Conservation (phyloP, 2,329 filamentous ascomycete species). For the Juglanconis juglandina region DNA sequence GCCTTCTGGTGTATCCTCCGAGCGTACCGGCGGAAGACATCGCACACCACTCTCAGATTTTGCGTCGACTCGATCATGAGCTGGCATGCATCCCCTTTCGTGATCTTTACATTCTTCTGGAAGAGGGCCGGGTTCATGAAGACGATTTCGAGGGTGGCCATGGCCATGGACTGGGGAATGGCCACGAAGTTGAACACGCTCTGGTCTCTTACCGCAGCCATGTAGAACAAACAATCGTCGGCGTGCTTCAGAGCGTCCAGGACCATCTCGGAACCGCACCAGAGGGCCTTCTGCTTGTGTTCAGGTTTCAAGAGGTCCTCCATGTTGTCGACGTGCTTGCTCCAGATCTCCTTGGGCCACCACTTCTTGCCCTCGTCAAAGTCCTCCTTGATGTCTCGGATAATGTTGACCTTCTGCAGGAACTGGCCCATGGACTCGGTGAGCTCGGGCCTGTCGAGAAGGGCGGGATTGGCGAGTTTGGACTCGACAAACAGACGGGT, state of each 20-base stretch:
- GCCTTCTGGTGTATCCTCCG: slow-evolving; percentile 90
- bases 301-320: slow-evolving; percentile 85
- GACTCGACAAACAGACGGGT: slow-evolving; percentile 87
- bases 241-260: slow-evolving; percentile 81
- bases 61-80: slow-evolving; percentile 93
- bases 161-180: slow-evolving; percentile 96
- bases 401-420: slow-evolving; percentile 97
- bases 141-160: slow-evolving; percentile 85
- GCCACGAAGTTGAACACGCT: slow-evolving; percentile 99
- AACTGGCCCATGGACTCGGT: slow-evolving; percentile 97
- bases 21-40: slow-evolving; percentile 74
- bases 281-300: slow-evolving; percentile 71
- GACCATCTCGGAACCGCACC: slow-evolving; percentile 91
- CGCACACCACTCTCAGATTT: slow-evolving; percentile 76
- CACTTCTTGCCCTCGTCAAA: slow-evolving; percentile 82
- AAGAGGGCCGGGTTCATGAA: slow-evolving; percentile 91
- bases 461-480: slow-evolving; percentile 78
- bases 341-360: slow-evolving; percentile 97
- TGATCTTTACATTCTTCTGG: slow-evolving; percentile 88
- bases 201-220: slow-evolving; percentile 90
- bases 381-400: slow-evolving; percentile 91
- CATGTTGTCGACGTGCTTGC: slow-evolving; percentile 85
- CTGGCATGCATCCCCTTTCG: slow-evolving; percentile 86
- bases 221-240: slow-evolving; percentile 96
- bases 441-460: slow-evolving; percentile 74